Evolutionary conservation across 2,329 filamentous ascomycete genomes (phyloP).

Genomic region (Paecilomyces fulvus): DNA sequence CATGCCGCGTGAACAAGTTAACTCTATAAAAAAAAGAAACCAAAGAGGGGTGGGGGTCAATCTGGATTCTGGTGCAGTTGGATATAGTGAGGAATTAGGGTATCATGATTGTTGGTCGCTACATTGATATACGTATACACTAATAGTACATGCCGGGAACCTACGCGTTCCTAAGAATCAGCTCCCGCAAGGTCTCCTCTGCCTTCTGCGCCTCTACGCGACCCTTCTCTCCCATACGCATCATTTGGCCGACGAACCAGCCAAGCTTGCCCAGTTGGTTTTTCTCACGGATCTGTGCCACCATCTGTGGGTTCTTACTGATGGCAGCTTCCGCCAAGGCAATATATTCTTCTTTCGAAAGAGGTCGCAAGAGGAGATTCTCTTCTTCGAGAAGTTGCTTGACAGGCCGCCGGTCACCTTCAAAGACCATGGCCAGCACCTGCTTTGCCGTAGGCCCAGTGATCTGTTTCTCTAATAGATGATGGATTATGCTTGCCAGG

Average conservation of each 20-base stretch:
- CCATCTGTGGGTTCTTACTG: constrained; percentile 48
- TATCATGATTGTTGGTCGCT: background rate
- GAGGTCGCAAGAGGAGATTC: constrained; percentile 46
- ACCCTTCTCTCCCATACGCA: constrained; percentile 51
- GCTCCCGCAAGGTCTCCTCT: constrained; percentile 43
- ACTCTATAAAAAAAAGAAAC: background rate
- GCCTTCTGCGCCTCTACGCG: constrained; percentile 55
- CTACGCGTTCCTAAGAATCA: constrained; percentile 29
- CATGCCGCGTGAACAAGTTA: background rate
- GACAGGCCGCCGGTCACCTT: constrained; percentile 41
- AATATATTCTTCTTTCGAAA: constrained; percentile 50
- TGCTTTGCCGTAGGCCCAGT: constrained; percentile 53
- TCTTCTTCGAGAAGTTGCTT: constrained; percentile 48
- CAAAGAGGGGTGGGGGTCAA: background rate
- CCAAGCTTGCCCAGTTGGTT: constrained; percentile 57
- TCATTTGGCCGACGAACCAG: constrained; percentile 63
- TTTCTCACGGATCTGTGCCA: constrained; percentile 50
- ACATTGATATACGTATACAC: background rate
- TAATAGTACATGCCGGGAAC: background rate
- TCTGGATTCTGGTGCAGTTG: background rate
- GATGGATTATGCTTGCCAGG: constrained; percentile 39
- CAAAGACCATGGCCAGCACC: constrained; percentile 48
- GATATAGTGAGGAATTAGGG: background rate
- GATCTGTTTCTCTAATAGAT: constrained; percentile 36
- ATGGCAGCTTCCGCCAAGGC: constrained; percentile 47